Evolutionary conservation across 805 yeast genomes (phyloP).

Genomic region (Lachancea meyersii): DNA sequence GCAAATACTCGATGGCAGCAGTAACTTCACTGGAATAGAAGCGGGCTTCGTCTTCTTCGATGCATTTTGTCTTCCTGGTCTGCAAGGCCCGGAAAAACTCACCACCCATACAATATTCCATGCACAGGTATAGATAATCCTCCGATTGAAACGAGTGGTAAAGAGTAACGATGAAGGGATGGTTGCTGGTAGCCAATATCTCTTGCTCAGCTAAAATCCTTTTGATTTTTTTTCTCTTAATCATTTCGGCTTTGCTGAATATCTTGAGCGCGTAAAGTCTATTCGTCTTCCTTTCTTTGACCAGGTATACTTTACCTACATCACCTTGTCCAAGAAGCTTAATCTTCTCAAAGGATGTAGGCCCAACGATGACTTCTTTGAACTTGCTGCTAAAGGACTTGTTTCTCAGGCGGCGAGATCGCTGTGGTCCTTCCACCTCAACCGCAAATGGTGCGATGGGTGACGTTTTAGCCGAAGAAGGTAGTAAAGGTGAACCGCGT

Average conservation of each 20-base stretch:
- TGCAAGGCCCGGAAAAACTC: constrained; percentile 95
- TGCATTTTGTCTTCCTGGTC: constrained; percentile 79
- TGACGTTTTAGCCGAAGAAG: neutral
- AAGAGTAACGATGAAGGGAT: constrained; percentile 93
- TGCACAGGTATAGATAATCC: constrained; percentile 84
- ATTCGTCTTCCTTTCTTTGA: constrained; percentile 69
- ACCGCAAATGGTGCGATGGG: neutral
- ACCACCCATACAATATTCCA: constrained; percentile 99
- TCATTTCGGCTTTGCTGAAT: constrained; percentile 85
- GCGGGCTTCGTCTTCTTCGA: constrained; percentile 80
- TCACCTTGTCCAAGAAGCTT: constrained; percentile 94
- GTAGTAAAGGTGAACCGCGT: neutral
- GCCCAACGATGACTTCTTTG: constrained; percentile 74
- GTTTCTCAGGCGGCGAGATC: constrained; percentile 36
- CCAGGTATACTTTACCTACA: constrained; percentile 93
- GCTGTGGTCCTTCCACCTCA: constrained; percentile 18
- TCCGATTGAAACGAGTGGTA: constrained; percentile 96
- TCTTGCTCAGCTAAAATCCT: constrained; percentile 96
- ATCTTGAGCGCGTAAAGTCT: constrained; percentile 90
- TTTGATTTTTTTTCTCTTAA: constrained; percentile 87
- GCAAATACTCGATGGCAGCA: constrained; percentile 93
- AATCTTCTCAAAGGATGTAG: constrained; percentile 81
- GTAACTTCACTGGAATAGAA: constrained; percentile 96
- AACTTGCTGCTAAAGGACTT: constrained; percentile 60
- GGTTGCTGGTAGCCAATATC: constrained; percentile 88